Evolutionary conservation across 352 stramenopile genomes (phyloP), one percentile per base, ranked within the genome.

Genomic region (Phytophthora pinifolia): DNA sequence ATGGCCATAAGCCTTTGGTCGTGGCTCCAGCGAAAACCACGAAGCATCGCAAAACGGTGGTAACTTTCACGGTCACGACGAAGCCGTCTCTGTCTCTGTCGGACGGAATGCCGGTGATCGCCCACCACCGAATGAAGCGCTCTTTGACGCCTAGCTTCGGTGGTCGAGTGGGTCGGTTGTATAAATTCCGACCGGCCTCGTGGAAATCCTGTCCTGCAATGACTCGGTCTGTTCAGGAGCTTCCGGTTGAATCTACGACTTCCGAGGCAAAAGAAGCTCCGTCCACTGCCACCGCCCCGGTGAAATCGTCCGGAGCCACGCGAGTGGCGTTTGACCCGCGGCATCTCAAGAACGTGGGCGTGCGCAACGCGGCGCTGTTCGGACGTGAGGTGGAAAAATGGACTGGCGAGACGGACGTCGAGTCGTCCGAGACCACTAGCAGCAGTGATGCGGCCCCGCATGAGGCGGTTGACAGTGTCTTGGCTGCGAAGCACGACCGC

Each of bases 311-410:
- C 35, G 9, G 30, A 50, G 12, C 8, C 9, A 62, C 41, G 31
- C 33, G 48, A 31, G 62, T 88, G n/a, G 63, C 72, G 22, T 83
- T 88, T 47, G 77, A 89, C 20, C 79, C 72, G 0, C 68, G 66
- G 13, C 67, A 75, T 29, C 50, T 89, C 14, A 76, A 79, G 35
- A 79, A 77, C 13, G 69, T 86, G 45, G 83, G 77, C 18, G 76
- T 87, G 18, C 82, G 80, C 46, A 86, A 82, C 35, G 74, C 69
- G 0, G 70, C 67, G 20, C 46, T 94, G 14, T 90, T 88, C 36
- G 79, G 78, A 22, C 75, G 70, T 4, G 65, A 83, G 12, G 79
- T 94, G 36, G 69, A 85, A 34, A 83, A 87, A 46, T 94, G 83
- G 83, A 59, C 42, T 27, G 67, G 72, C 4, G 74, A 79, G 44